A percentile compares a stretch with the other conserved stretches of the same genome.
Conservation (phyloP, 805 yeast genomes). For the Peterozyma toletana region DNA sequence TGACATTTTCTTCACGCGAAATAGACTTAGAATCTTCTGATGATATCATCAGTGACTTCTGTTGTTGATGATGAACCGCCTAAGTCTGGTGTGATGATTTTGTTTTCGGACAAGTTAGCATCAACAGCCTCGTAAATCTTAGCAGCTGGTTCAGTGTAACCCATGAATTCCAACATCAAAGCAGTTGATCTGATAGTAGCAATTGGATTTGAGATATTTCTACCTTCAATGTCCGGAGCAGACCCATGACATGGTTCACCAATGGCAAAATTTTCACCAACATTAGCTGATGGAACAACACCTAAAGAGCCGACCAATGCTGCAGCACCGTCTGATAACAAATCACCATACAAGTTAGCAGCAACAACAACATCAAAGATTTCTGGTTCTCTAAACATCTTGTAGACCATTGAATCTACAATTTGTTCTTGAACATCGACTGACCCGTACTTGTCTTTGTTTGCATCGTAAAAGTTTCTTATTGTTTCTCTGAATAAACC, state of each 20-base stretch:
- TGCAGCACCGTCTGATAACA: constrained; percentile 96
- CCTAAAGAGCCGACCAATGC: constrained; percentile 97
- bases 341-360: constrained; percentile 97
- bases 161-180: constrained; percentile 94
- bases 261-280: constrained; percentile 91
- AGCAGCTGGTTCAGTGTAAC: constrained; percentile 83
- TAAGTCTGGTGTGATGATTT: constrained; percentile 84
- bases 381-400: constrained; percentile 97
- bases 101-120: constrained; percentile 77
- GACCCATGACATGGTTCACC: constrained; percentile 99
- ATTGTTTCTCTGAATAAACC: constrained; percentile 93
- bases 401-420: constrained; percentile 98
- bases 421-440: constrained; percentile 87
- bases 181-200: constrained; percentile 98
- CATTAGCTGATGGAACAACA: constrained; percentile 97
- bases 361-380: constrained; percentile 97
- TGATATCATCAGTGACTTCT: constrained; percentile 79
- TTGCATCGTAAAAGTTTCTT: constrained; percentile 49
- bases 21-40: constrained; percentile 36
- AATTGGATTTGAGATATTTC: constrained; percentile 90
- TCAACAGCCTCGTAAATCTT: constrained; percentile 92
- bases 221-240: constrained; percentile 98
- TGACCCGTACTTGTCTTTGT: constrained; percentile 48
- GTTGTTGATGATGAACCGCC: constrained; percentile 88
- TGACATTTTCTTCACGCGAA: not conserved